Evolutionary conservation across 306 rosid genomes (phyloP), one percentile per base, ranked within the genome.

Genomic region (Crotalaria pallida): DNA sequence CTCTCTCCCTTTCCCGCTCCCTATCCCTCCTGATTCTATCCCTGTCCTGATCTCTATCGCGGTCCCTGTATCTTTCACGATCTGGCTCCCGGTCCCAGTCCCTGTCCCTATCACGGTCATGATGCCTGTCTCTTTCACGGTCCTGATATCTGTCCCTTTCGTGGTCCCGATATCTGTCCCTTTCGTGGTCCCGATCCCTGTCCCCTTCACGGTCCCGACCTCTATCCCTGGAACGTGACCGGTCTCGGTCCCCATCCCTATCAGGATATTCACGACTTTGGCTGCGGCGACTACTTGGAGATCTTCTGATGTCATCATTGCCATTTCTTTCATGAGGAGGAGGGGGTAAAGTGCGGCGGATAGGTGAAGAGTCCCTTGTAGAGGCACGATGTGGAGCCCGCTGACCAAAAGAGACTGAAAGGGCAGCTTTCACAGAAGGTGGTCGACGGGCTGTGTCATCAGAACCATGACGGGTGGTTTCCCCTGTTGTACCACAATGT

Each of bases 301-400:
- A 88, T 71, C 67, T 82, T 49, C 62, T 75, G 27, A 49, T 61
- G 70, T 91, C 97, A 72, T 80, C 92, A 13, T 34, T 62, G 72
- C 73, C 77, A 76, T 85, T 79, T 87, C 75, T 88, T 57, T 88
- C 97, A 72, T 60, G 71, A 53, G 80, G 60, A 0, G 87, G 76
- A 8, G 88, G 82, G 4, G 90, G 88, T 50, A 78, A 33, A 3
- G 90, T 91, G 1, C 99, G 90, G 21, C 97, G 97, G 58, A 94
- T 84, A 69, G 99, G 97, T 38, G 99, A 94, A 10, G 99, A 94
- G 72, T 88, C 99, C 86, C 99, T 84, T 11, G 99, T 91, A 33
- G 97, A 87, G 40, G 99, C 97, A 12, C 97, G 96, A 80, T 94
- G 99, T 38, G 99, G 99, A 21, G 99, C 99, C 26, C 99, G 91